phyloP scores from a whole-genome alignment of 495 filamentous ascomycete genomes.

The Aspergillus ellipticus region DNA sequence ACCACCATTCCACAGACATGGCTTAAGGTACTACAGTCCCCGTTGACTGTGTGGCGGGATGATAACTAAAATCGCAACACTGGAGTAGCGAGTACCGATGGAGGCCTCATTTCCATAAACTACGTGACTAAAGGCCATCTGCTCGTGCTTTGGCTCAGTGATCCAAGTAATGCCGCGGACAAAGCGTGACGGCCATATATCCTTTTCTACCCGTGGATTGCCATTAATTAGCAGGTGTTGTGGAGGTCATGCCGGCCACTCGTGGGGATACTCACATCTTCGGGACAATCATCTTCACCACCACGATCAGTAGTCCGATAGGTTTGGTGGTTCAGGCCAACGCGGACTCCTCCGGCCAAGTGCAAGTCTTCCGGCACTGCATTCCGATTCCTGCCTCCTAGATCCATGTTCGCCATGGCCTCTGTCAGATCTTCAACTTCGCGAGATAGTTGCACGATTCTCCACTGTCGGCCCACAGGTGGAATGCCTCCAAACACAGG shows the following conservation, averaged over 20 bases:
- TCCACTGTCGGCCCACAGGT: too few relatives aligned
- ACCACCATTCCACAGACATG: too few relatives aligned
- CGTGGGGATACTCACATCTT: neutral
- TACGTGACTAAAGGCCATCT: conserved; percentile 20
- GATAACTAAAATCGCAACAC: conserved; percentile 21
- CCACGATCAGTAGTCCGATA: neutral
- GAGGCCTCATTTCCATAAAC: conserved; percentile 22
- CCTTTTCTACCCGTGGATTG: neutral
- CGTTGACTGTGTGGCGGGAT: conserved; percentile 15
- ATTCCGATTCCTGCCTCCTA: too few relatives aligned
- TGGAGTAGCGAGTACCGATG: conserved; percentile 13
- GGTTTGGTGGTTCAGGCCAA: neutral
- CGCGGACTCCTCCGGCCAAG: neutral
- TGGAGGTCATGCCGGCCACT: neutral
- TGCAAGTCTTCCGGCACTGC: neutral
- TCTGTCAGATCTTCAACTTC: too few relatives aligned
- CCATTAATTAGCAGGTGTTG: neutral
- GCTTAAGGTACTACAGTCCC: too few relatives aligned
- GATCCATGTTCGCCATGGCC: neutral
- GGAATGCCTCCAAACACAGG: too few relatives aligned
- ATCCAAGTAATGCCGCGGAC: conserved; percentile 21
- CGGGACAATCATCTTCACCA: neutral
- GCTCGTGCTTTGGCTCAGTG: conserved; percentile 12
- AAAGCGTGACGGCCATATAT: conserved; percentile 5
- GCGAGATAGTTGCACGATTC: too few relatives aligned